Percentiles rank a stretch among this genome's conserved stretches.
Conservation (phyloP, 2,329 filamentous ascomycete species). For the Microcyclospora pomicola region DNA sequence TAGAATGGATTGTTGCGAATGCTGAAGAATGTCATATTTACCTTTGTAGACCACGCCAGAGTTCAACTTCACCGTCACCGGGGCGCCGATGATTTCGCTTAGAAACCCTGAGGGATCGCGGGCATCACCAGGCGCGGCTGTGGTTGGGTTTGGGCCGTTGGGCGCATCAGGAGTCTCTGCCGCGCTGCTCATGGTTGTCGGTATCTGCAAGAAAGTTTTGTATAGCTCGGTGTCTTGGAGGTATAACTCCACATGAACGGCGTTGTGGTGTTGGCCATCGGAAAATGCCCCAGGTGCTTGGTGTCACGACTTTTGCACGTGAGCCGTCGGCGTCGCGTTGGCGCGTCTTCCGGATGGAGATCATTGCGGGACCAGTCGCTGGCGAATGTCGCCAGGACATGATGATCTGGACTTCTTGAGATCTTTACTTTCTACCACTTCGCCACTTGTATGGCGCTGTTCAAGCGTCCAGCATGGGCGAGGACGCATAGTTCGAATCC, state of each 20-base stretch:
- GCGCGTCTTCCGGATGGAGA: too few species aligned
- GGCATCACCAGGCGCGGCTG: constrained; percentile 41
- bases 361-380: too few species aligned
- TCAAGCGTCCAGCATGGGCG: constrained; percentile 18
- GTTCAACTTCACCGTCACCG: constrained; percentile 94
- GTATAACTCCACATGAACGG: too few species aligned
- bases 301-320: too few species aligned
- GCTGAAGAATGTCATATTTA: constrained; percentile 22
- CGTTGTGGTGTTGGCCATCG: too few species aligned
- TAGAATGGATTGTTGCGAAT: background rate
- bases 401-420: too few species aligned
- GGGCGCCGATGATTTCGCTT: constrained; percentile 82
- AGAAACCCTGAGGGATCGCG: constrained; percentile 91
- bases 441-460: constrained; percentile 15
- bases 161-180: constrained; percentile 8
- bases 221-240: too few species aligned
- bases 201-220: constrained; percentile 3
- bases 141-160: constrained; percentile 41
- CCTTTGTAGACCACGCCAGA: constrained; percentile 98
- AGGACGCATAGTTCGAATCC: constrained; percentile 6
- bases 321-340: too few species aligned
- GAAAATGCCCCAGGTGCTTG: too few species aligned
- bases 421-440: too few species aligned
- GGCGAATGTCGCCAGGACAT: too few species aligned
- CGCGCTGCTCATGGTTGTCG: constrained; percentile 40